Base-by-base conservation (phyloP, 2,329 filamentous ascomycete species). In the Xylaria sp. region DNA sequence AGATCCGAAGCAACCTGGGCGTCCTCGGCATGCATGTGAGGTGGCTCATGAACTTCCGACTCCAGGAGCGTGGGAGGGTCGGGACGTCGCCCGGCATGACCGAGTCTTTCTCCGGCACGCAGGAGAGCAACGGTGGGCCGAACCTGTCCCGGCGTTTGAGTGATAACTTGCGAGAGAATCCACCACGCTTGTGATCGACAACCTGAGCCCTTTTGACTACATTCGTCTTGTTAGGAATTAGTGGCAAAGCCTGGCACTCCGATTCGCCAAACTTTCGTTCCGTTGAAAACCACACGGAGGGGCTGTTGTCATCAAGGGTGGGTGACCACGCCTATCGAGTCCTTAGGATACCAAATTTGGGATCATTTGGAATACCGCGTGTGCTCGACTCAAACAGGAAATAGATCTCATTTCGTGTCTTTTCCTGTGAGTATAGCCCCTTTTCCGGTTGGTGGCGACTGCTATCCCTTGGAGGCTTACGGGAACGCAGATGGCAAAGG, bases 21-120 rank as follows among this genome's bases (percentile, higher is more conserved):
- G 79, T 83, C 62, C 75, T 85, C 40, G 77, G 78, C 49, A 84
- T 84, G 81, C 81, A 85, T 59, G 78, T 84, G 41, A 79, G 80
- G 52, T 84, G 80, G 80, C 73, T 84, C 22, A 76, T 84, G 67
- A 82, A 80, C 55, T 74, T 77, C 56, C 77, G 77, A 54, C 70
- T 78, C 8, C 77, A 80, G 57, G 78, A 81, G 62, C 76, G 69
- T n/a, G 67, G 65, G n/a, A 58, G 65, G 34, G 63, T 65, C 22
- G 61, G 56, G 19, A 53, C 62, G 7, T 61, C 64, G 4, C 63
- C 65, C 2, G 59, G 50, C 37, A 45, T 68, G 44, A 47, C 62
- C 39, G 55, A 61, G 24, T 43, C 65, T 19, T 52, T 66, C n/a
- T 50, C 62, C 17, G 64, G 59, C 13, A 50, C 54, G 17, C 69